Evolutionary conservation across 2,329 filamentous ascomycete genomes (phyloP).

Genomic region (Talaromyces atroroseus): DNA sequence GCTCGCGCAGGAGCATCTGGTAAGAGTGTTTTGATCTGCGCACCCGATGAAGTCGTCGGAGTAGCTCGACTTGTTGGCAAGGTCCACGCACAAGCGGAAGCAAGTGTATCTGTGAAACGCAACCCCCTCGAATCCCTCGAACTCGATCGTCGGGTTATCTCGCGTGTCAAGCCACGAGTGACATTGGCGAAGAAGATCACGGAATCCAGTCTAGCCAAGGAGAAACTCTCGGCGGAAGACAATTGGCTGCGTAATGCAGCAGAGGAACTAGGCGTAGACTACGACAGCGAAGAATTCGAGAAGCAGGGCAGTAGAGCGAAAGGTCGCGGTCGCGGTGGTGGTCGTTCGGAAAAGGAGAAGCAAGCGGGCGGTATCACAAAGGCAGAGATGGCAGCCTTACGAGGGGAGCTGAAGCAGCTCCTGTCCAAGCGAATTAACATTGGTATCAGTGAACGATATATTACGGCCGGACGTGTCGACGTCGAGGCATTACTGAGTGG

Average conservation of each 20-base stretch:
- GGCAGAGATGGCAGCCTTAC: conserved; percentile 63
- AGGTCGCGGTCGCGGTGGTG: conserved; percentile 69
- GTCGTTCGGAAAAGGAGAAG: conserved; percentile 68
- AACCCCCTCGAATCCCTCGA: conserved; percentile 68
- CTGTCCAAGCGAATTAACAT: conserved; percentile 72
- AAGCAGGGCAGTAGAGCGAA: conserved; percentile 50
- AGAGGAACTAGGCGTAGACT: conserved; percentile 89
- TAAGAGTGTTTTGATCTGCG: conserved; percentile 80
- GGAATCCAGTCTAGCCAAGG: conserved; percentile 76
- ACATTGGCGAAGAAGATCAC: conserved; percentile 80
- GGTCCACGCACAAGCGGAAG: conserved; percentile 63
- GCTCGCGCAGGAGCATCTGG: conserved; percentile 75
- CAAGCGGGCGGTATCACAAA: conserved; percentile 64
- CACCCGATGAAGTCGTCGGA: conserved; percentile 81
- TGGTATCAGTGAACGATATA: conserved; percentile 80
- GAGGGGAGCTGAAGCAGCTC: conserved; percentile 66
- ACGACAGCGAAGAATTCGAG: conserved; percentile 80
- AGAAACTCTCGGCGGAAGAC: conserved; percentile 77
- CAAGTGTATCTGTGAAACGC: conserved; percentile 42
- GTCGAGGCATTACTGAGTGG: conserved; percentile 66
- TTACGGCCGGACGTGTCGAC: conserved; percentile 80
- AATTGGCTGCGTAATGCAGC: conserved; percentile 78
- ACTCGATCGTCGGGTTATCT: conserved; percentile 72
- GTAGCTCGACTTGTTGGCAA: conserved; percentile 80
- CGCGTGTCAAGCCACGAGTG: conserved; percentile 69